These are phyloP conservation scores for Tricladium varicosporioides DNA, from an alignment of 2,329 filamentous ascomycete genomes.

Conservation along the genomic window DNA sequence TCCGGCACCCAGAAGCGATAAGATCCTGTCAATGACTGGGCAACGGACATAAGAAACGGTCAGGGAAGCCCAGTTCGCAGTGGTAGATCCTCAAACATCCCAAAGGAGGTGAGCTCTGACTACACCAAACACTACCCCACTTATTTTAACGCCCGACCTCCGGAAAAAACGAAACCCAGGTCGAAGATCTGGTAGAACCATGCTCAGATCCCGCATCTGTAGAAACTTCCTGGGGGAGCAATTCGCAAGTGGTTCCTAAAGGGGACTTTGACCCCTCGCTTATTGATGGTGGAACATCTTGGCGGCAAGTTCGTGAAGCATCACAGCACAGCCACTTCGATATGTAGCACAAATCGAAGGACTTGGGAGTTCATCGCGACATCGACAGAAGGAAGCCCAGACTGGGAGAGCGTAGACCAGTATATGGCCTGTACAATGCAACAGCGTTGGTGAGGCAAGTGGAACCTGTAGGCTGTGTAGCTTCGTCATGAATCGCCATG, in stretches of 20 bases:
- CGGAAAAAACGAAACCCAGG: background rate
- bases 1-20: slow-evolving; percentile 7
- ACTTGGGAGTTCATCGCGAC: background rate
- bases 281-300: slow-evolving; percentile 14
- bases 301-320: slow-evolving; percentile 13
- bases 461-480: background rate
- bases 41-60: background rate
- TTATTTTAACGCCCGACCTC: background rate
- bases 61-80: slow-evolving; percentile 7
- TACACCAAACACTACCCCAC: slow-evolving; percentile 1
- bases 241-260: slow-evolving; percentile 8
- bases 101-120: slow-evolving; percentile 10
- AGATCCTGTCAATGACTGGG: slow-evolving; percentile 5
- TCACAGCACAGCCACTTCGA: slow-evolving; percentile 15
- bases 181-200: background rate
- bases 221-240: slow-evolving; percentile 13
- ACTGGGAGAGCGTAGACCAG: background rate
- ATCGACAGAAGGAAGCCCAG: background rate
- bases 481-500: background rate
- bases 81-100: slow-evolving; percentile 26
- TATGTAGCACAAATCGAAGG: background rate
- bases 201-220: background rate
- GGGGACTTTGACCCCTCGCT: slow-evolving; percentile 12
- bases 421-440: background rate
- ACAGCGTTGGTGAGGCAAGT: background rate